Percentiles rank a stretch among this genome's conserved stretches.
phyloP scores from a whole-genome alignment of 495 filamentous ascomycete genomes.

The Trichoderma erinaceum region DNA sequence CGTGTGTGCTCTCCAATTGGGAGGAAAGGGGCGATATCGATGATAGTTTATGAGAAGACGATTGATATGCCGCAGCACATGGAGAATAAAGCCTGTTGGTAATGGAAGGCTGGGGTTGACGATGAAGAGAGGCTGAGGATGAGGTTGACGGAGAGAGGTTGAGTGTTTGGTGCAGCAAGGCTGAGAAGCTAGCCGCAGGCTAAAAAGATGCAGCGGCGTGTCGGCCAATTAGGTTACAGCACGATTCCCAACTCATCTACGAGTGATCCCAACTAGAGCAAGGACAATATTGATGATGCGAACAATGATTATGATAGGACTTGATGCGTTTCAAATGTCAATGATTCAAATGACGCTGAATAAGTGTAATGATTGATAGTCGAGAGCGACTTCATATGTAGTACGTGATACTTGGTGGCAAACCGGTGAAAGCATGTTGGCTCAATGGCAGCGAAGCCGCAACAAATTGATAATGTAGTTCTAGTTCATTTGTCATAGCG shows the following conservation, averaged over 20 bases:
- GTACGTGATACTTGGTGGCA: not conserved
- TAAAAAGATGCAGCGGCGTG: constrained; percentile 7
- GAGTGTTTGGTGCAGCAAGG: constrained; percentile 1
- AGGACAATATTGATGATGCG: no score
- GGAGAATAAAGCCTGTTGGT: not conserved
- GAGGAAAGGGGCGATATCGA: not conserved
- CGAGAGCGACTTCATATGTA: no score
- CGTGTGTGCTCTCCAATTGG: not conserved
- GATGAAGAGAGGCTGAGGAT: not conserved
- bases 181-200: not conserved
- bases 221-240: not conserved
- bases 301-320: no score
- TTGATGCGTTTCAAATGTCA: no score
- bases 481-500: not conserved
- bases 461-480: not conserved
- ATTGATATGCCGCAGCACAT: not conserved
- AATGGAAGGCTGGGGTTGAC: not conserved
- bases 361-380: no score
- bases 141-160: not conserved
- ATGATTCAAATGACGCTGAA: no score
- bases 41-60: not conserved
- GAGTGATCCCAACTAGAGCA: no score
- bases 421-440: not conserved
- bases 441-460: not conserved
- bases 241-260: not conserved